phyloP scores from a whole-genome alignment of 1,284 basidiomycete genomes.

The Cystobasidium pallidum region DNA sequence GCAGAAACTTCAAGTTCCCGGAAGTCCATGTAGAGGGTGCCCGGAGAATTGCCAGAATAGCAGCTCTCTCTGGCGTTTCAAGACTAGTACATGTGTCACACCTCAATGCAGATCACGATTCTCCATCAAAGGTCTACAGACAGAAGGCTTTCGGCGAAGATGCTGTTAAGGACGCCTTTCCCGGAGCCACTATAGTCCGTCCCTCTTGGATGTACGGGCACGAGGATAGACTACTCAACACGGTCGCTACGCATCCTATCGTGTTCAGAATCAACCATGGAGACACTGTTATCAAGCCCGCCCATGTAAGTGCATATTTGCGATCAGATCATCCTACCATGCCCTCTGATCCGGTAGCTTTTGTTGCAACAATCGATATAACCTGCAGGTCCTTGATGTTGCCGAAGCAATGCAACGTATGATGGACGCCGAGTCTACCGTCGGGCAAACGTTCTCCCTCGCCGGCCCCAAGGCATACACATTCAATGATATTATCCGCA shows the following conservation, averaged over 20 bases:
- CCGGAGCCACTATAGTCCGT: slow-evolving; percentile 84
- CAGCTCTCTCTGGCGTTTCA: slow-evolving; percentile 74
- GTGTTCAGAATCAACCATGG: slow-evolving; percentile 92
- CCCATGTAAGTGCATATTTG: slow-evolving; percentile 70
- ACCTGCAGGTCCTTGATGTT: slow-evolving; percentile 78
- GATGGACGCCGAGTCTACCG: slow-evolving; percentile 66
- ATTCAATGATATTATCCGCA: slow-evolving; percentile 78
- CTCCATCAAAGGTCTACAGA: slow-evolving; percentile 80
- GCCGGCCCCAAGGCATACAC: slow-evolving; percentile 88
- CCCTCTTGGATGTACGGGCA: slow-evolving; percentile 86
- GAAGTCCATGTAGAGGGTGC: slow-evolving; percentile 77
- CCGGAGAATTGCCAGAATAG: slow-evolving; percentile 72
- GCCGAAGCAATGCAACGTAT: slow-evolving; percentile 87
- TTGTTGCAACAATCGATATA: too few relatives aligned
- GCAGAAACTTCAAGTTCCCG: slow-evolving; percentile 79
- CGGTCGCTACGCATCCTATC: slow-evolving; percentile 90
- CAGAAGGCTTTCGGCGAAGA: slow-evolving; percentile 90
- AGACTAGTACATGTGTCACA: slow-evolving; percentile 95
- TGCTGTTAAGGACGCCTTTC: slow-evolving; percentile 81
- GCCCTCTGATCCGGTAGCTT: too few relatives aligned
- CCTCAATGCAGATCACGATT: slow-evolving; percentile 81
- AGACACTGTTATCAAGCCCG: slow-evolving; percentile 82
- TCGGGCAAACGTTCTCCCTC: slow-evolving; percentile 72
- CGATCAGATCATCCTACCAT: neutral
- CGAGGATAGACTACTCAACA: slow-evolving; percentile 93